These are phyloP conservation scores for Amoeboaphelidium protococcarum DNA, from an alignment of 371 early-diverging fungal species.

Conservation along the genomic window DNA sequence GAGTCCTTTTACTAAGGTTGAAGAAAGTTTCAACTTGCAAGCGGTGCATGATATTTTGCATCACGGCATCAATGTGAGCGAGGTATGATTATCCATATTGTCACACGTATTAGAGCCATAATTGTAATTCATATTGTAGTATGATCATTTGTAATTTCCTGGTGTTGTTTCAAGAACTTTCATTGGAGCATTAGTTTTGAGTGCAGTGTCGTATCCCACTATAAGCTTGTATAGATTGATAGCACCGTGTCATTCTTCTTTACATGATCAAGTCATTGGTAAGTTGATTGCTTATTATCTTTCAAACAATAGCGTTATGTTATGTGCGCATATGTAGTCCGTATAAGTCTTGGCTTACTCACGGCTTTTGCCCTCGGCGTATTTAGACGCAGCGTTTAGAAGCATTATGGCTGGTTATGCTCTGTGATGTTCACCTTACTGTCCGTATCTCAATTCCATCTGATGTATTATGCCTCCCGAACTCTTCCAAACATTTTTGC, in stretches of 20 bases:
- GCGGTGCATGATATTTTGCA: constrained; percentile 58
- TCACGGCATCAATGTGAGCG: constrained; percentile 1
- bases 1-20: constrained; percentile 68
- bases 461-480: constrained; percentile 58
- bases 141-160: constrained; percentile 58
- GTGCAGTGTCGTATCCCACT: too few relatives aligned
- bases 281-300: too few relatives aligned
- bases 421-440: constrained; percentile 26
- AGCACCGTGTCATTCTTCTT: too few relatives aligned
- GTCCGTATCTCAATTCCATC: constrained; percentile 57
- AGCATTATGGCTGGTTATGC: constrained; percentile 26
- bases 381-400: constrained; percentile 17
- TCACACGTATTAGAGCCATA: too few relatives aligned
- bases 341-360: neutral
- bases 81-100: too few relatives aligned
- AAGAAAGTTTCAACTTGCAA: constrained; percentile 82
- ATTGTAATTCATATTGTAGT: too few relatives aligned
- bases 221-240: too few relatives aligned
- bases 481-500: constrained; percentile 68
- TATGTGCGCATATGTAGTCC: too few relatives aligned
- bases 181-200: constrained; percentile 37
- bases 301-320: too few relatives aligned
- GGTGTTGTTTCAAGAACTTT: constrained; percentile 85
- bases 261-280: too few relatives aligned
- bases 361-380: neutral